These are phyloP conservation scores for Candida insectorum DNA, from an alignment of 805 yeast genomes.

Conservation along the genomic window DNA sequence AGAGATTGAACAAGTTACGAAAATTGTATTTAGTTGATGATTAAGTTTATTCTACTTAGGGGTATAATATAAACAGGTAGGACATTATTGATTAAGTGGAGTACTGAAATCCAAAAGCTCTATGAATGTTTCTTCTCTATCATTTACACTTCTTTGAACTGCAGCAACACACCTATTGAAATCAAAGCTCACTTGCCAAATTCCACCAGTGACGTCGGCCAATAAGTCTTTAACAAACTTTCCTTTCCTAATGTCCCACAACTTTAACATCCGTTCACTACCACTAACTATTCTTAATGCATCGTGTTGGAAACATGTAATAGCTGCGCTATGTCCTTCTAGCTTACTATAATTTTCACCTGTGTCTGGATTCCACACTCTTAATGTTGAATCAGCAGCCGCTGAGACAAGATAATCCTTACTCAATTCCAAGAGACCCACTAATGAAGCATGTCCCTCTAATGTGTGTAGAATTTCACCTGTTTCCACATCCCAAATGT, in stretches of 20 bases:
- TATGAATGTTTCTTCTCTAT: conserved; percentile 63
- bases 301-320: conserved; percentile 90
- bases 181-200: conserved; percentile 94
- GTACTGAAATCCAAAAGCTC: conserved; percentile 80
- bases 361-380: conserved; percentile 88
- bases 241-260: conserved; percentile 85
- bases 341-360: conserved; percentile 64
- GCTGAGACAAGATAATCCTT: conserved; percentile 82
- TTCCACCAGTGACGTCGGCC: conserved; percentile 72
- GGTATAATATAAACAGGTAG: conserved; percentile 1
- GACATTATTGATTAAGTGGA: conserved; percentile 17
- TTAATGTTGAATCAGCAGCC: conserved; percentile 89
- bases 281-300: conserved; percentile 85
- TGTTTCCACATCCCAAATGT: conserved; percentile 82
- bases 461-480: conserved; percentile 69
- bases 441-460: conserved; percentile 87
- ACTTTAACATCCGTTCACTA: conserved; percentile 77
- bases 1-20: conserved; percentile 30
- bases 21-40: conserved; percentile 25
- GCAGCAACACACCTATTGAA: conserved; percentile 86
- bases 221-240: conserved; percentile 69
- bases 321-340: conserved; percentile 82
- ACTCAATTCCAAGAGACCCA: conserved; percentile 79
- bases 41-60: neutral
- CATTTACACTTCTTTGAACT: conserved; percentile 56